These are phyloP conservation scores for Skeletonema menzelii DNA, from an alignment of 108 stramenopile genomes.

Conservation along the genomic window DNA sequence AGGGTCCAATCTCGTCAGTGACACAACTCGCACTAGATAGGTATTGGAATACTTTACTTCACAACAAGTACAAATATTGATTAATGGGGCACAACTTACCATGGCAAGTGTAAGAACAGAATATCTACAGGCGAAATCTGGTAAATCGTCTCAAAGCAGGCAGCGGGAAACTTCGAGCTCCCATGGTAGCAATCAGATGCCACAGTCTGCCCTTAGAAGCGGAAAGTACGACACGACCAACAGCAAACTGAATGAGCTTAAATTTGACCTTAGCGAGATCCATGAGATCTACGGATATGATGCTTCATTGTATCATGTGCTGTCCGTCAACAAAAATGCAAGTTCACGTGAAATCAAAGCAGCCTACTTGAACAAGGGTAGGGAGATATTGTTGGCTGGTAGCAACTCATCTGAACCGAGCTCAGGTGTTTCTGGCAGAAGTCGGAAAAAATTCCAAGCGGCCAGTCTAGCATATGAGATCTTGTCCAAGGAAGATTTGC, in stretches of 20 bases:
- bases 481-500: neutral
- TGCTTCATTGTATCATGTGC: neutral
- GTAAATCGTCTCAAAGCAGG: neutral
- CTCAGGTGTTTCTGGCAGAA: neutral
- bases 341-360: neutral
- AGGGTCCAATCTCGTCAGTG: too few species aligned
- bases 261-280: neutral
- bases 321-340: neutral
- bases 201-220: neutral
- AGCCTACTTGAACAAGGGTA: neutral
- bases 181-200: neutral
- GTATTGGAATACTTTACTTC: too few species aligned
- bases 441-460: neutral
- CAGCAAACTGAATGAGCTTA: neutral
- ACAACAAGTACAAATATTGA: too few species aligned
- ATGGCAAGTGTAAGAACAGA: neutral
- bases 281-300: neutral
- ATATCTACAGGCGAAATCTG: neutral
- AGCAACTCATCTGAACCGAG: neutral
- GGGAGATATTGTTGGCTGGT: neutral
- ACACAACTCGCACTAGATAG: too few species aligned
- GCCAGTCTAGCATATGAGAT: constrained; percentile 1
- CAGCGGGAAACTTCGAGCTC: neutral
- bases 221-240: neutral
- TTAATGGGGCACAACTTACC: too few species aligned